A percentile compares a stretch with the other conserved stretches of the same genome.
These are phyloP conservation scores for Tuber microsphaerosporum DNA, from an alignment of 495 filamentous ascomycete species.

Conservation along the genomic window DNA sequence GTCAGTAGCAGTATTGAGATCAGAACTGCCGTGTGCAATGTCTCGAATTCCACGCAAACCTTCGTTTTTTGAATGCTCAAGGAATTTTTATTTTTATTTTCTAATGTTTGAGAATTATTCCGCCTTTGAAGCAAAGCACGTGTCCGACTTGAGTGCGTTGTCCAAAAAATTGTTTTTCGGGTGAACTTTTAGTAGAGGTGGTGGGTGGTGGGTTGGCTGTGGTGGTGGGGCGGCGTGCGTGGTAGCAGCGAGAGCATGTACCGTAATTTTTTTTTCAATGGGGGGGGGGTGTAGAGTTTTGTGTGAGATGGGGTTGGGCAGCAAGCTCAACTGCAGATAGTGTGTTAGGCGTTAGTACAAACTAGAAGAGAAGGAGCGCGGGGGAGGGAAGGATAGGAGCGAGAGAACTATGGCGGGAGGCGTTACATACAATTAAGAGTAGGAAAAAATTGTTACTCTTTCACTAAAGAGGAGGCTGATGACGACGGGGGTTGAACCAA, in stretches of 20 bases:
- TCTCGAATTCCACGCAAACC: conserved; percentile 34
- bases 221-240: conserved; percentile 30
- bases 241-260: conserved; percentile 2
- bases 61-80: conserved; percentile 30
- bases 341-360: conserved; percentile 34
- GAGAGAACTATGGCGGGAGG: background rate
- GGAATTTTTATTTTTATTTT: conserved; percentile 37
- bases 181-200: conserved; percentile 25
- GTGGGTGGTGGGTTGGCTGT: conserved; percentile 8
- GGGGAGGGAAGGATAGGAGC: conserved; percentile 23
- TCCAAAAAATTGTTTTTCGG: conserved; percentile 32
- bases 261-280: background rate
- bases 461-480: conserved; percentile 33
- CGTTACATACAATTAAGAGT: background rate
- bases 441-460: background rate
- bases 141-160: conserved; percentile 36
- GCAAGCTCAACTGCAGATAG: conserved; percentile 24
- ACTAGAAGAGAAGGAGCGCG: conserved; percentile 31
- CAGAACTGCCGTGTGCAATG: conserved; percentile 39
- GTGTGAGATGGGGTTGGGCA: conserved; percentile 33
- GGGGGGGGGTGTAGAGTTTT: conserved; percentile 9
- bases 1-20: conserved; percentile 20
- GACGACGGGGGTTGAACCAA: conserved; percentile 28
- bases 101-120: conserved; percentile 18
- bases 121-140: conserved; percentile 33